phyloP scores from a whole-genome alignment of 805 yeast genomes.

The Metschnikowia baotianmanensis region DNA sequence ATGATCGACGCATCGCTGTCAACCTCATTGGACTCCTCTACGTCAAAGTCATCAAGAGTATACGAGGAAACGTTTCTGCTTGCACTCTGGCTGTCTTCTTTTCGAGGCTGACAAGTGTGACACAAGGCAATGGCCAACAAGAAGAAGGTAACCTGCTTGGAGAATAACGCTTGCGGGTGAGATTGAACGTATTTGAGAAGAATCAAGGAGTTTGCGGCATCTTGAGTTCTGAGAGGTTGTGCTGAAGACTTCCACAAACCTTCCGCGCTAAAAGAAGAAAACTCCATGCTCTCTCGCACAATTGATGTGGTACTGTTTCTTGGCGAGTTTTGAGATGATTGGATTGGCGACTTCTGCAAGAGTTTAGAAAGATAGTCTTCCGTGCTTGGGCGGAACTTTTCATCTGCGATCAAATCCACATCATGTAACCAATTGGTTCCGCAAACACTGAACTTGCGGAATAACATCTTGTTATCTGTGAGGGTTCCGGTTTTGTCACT shows the following conservation, averaged over 20 bases:
- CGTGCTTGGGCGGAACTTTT: slow-evolving; percentile 14
- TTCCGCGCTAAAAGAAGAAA: slow-evolving; percentile 22
- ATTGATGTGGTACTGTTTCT: slow-evolving; percentile 32
- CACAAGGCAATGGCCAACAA: slow-evolving; percentile 81
- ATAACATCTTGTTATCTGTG: slow-evolving; percentile 92
- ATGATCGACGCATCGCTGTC: slow-evolving; percentile 49
- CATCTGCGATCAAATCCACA: slow-evolving; percentile 45
- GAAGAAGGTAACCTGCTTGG: slow-evolving; percentile 76
- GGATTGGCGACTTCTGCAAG: not conserved
- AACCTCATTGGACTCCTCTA: slow-evolving; percentile 8
- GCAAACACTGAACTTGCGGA: slow-evolving; percentile 80
- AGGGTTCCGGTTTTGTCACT: slow-evolving; percentile 97
- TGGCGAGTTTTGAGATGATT: slow-evolving; percentile 7
- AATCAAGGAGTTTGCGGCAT: slow-evolving; percentile 52
- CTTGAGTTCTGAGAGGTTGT: slow-evolving; percentile 41
- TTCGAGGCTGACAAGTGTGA: slow-evolving; percentile 83
- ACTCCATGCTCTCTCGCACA: slow-evolving; percentile 35
- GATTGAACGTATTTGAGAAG: slow-evolving; percentile 67
- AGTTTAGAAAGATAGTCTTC: slow-evolving; percentile 4
- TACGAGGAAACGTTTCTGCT: slow-evolving; percentile 14
- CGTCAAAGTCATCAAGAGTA: slow-evolving; percentile 22
- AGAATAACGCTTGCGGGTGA: slow-evolving; percentile 66
- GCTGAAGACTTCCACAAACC: slow-evolving; percentile 50
- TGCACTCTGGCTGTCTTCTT: slow-evolving; percentile 13
- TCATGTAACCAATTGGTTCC: slow-evolving; percentile 92